Evolutionary conservation across 768 basidiomycete species (phyloP).

Genomic region (Russula sp.): DNA sequence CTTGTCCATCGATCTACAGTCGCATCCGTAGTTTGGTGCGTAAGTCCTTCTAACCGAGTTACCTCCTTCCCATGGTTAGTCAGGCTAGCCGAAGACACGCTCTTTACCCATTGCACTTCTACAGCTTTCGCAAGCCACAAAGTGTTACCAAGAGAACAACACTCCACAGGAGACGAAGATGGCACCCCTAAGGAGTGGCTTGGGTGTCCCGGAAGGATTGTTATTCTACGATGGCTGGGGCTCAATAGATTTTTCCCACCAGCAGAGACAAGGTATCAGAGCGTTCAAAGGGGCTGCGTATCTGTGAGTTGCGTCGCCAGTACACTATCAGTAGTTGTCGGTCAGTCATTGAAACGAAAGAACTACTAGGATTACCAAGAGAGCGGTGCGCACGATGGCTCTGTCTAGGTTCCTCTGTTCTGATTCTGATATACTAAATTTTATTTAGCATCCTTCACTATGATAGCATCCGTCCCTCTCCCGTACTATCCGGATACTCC

Average conservation of each 20-base stretch:
- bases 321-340: not conserved
- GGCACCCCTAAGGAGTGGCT: not conserved
- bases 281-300: slow-evolving; percentile 47
- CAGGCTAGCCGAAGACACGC: slow-evolving; percentile 23
- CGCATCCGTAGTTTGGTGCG: slow-evolving; percentile 56
- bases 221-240: slow-evolving; percentile 63
- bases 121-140: slow-evolving; percentile 35
- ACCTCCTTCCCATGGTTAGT: not conserved
- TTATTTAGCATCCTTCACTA: slow-evolving; percentile 54
- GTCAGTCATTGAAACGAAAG: not conserved
- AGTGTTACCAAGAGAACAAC: slow-evolving; percentile 22
- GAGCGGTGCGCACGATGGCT: slow-evolving; percentile 44
- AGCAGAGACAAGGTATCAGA: slow-evolving; percentile 30
- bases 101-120: slow-evolving; percentile 48
- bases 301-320: slow-evolving; percentile 39
- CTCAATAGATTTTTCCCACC: slow-evolving; percentile 57
- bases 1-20: slow-evolving; percentile 60
- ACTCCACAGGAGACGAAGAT: slow-evolving; percentile 22
- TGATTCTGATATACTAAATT: not conserved
- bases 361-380: slow-evolving; percentile 61
- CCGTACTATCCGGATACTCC: slow-evolving; percentile 30
- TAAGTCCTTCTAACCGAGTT: not conserved
- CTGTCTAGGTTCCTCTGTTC: not conserved
- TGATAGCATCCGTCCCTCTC: slow-evolving; percentile 45
- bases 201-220: slow-evolving; percentile 40